A percentile compares a stretch with the other conserved stretches of the same genome.
These are phyloP conservation scores for Zygnema circumcarinatum DNA, from an alignment of 139 green algal genomes.

Conservation along the genomic window DNA sequence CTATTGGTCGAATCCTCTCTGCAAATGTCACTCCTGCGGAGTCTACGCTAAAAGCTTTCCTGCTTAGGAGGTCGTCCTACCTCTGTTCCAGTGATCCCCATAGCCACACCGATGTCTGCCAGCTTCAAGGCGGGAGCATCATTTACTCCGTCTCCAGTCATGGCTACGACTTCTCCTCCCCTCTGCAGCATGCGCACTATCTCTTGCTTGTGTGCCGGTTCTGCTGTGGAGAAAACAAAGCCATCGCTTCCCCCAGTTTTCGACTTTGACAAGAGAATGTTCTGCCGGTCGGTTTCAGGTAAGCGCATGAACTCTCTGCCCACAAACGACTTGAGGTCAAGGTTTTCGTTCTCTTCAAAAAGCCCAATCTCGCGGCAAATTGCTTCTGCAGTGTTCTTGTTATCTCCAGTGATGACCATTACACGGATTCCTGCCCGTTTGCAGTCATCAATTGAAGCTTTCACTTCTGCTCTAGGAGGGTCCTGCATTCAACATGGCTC, in stretches of 20 bases:
- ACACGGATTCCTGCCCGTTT: conserved; percentile 86
- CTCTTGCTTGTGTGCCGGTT: conserved; percentile 91
- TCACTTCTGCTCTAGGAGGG: conserved; percentile 84
- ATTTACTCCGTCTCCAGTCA: conserved; percentile 99
- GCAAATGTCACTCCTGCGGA: too few relatives aligned
- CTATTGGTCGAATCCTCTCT: too few relatives aligned
- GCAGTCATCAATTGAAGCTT: conserved; percentile 77
- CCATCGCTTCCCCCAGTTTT: not conserved
- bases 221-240: conserved; percentile 89
- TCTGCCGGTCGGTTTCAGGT: conserved; percentile 31
- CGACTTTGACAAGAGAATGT: conserved; percentile 63
- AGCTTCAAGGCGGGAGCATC: conserved; percentile 99
- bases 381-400: conserved; percentile 90
- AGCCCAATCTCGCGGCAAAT: conserved; percentile 73
- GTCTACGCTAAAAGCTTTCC: too few relatives aligned
- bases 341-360: conserved; percentile 19
- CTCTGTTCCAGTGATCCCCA: conserved; percentile 89
- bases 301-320: conserved; percentile 55
- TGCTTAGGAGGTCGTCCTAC: conserved; percentile 18
- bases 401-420: conserved; percentile 97
- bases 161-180: conserved; percentile 84
- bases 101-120: conserved; percentile 97
- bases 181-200: conserved; percentile 87
- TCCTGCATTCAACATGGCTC: conserved; percentile 68
- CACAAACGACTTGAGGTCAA: conserved; percentile 12